Percentiles rank a stretch among this genome's conserved stretches.
Evolutionary conservation across 1,139 yeast species (phyloP).

Genomic region (Protomyces arabidopsidicola): DNA sequence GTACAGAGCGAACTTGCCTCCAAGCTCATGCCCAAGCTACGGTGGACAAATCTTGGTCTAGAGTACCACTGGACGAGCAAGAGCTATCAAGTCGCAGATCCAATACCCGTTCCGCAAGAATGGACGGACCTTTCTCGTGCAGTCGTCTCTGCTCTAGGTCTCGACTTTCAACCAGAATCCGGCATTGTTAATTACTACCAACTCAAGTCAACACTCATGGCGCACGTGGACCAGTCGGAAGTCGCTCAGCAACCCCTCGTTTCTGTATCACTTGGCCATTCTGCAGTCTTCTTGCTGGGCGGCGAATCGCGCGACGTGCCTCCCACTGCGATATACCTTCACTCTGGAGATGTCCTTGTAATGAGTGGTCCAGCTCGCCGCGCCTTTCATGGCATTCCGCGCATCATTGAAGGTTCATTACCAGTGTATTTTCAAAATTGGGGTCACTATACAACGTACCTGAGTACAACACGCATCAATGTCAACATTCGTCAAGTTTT

Average conservation of each 20-base stretch:
- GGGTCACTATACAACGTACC: conserved; percentile 38
- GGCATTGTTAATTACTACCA: conserved; percentile 46
- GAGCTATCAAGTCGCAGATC: conserved; percentile 37
- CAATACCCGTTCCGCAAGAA: conserved; percentile 33
- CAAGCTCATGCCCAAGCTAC: conserved; percentile 34
- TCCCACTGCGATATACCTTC: conserved; percentile 37
- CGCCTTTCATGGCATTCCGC: conserved; percentile 47
- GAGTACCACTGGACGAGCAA: conserved; percentile 48
- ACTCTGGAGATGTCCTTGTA: conserved; percentile 44
- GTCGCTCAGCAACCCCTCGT: conserved; percentile 30
- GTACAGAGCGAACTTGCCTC: conserved; percentile 21
- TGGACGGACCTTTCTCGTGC: conserved; percentile 42
- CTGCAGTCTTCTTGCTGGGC: conserved; percentile 27
- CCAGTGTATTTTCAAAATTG: conserved; percentile 37
- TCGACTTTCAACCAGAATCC: conserved; percentile 39
- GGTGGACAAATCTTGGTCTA: conserved; percentile 49
- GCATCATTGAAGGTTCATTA: conserved; percentile 40
- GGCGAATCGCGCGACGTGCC: conserved; percentile 35
- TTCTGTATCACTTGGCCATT: conserved; percentile 29
- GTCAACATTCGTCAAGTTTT: conserved; percentile 41
- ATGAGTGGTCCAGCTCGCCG: conserved; percentile 44
- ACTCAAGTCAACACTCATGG: conserved; percentile 45
- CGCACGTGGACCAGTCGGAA: conserved; percentile 48
- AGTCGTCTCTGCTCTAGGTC: conserved; percentile 36
- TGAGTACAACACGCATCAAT: conserved; percentile 42